Base-by-base conservation (phyloP, 768 basidiomycete species). In the Dendrothele bispora region DNA sequence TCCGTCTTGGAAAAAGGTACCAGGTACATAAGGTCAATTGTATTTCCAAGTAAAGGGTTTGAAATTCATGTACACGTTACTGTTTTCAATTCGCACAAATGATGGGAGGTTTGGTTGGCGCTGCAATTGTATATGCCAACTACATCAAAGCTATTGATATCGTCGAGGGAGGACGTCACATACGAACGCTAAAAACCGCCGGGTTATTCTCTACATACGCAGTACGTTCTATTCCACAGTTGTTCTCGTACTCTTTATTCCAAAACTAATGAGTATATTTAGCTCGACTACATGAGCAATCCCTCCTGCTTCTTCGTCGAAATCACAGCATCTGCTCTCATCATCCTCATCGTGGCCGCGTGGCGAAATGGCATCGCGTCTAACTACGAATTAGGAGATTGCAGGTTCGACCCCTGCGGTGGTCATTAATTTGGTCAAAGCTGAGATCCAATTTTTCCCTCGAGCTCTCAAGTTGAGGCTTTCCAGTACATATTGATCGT, bases 321-420 rank as follows among this genome's bases (percentile, higher is more conserved):
- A n/a, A n/a, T n/a, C n/a, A n/a, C n/a, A n/a, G n/a, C n/a, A n/a
- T n/a, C n/a, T n/a, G n/a, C n/a, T n/a, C n/a, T n/a, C n/a, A n/a
- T n/a, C n/a, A n/a, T n/a, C n/a, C n/a, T n/a, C n/a, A n/a, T n/a
- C n/a, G n/a, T n/a, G 86, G 85, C 84, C 83, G 86, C 82, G 82
- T 87, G 86, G 86, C 86, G 85, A 86, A 88, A 87, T 88, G 86
- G 86, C 85, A 89, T 87, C 86, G 86, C 85, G 86, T 88, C 84
- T 88, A 85, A 87, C 86, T 87, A 86, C 84, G 84, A 86, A n/a
- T n/a, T n/a, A 88, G 85, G 86, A 88, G 86, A 86, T 88, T 87
- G 86, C 84, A 88, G 85, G 87, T 89, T 88, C 86, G 84, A 88
- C 76, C 80, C 86, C 84, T 90, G 84, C 82, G 80, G 83, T 84